Conservation (phyloP, 345 rosid genomes). For the Corchorus olitorius region DNA sequence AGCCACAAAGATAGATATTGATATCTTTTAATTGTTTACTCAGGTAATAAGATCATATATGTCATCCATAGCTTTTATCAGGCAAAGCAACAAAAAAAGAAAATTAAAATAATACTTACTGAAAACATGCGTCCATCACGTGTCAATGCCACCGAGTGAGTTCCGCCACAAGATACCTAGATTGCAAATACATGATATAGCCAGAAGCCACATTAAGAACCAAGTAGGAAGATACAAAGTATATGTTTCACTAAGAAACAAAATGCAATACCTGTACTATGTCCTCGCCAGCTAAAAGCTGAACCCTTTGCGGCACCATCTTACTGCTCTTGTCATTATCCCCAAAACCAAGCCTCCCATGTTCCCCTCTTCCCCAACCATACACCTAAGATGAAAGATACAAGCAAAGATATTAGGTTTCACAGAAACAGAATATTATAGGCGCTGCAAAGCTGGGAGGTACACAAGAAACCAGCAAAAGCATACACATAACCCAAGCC, state of each 20-base stretch:
- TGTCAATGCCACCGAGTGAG: slow-evolving; percentile 96
- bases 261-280: slow-evolving; percentile 56
- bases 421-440: neutral
- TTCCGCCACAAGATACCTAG: slow-evolving; percentile 98
- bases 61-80: neutral
- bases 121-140: slow-evolving; percentile 84
- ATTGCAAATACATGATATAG: slow-evolving; percentile 19
- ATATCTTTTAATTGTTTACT: neutral
- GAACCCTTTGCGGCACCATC: slow-evolving; percentile 93
- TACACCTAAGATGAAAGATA: slow-evolving; percentile 57
- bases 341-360: slow-evolving; percentile 98
- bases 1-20: neutral
- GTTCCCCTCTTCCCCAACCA: slow-evolving; percentile 99
- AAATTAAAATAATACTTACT: slow-evolving; percentile 48
- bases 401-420: neutral
- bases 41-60: neutral
- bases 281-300: slow-evolving; percentile 79
- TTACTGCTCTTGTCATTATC: slow-evolving; percentile 98
- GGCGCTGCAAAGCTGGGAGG: neutral
- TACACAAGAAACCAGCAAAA: neutral
- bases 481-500: slow-evolving; percentile 53
- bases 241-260: slow-evolving; percentile 24
- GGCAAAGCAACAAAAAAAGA: neutral
- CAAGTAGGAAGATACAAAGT: neutral
- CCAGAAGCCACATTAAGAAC: neutral